phyloP scores from a whole-genome alignment of 495 filamentous ascomycete species.

The Apiosordaria backusii region DNA sequence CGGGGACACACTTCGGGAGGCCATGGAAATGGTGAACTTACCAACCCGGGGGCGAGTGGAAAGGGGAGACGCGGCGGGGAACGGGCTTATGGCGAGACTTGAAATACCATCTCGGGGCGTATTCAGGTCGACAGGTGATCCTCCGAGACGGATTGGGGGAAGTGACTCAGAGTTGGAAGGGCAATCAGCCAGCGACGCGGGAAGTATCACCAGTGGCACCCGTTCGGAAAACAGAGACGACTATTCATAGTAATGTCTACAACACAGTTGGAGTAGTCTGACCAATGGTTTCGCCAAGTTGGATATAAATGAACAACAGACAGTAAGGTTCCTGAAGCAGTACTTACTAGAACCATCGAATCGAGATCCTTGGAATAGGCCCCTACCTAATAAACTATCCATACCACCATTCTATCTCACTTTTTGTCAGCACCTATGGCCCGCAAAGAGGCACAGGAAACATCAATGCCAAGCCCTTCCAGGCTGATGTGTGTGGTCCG shows the following conservation, averaged over 20 bases:
- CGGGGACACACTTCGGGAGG: conserved; percentile 75
- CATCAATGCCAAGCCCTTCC: not conserved
- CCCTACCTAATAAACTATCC: not conserved
- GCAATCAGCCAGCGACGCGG: conserved; percentile 31
- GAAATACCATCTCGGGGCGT: conserved; percentile 45
- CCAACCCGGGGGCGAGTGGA: conserved; percentile 35
- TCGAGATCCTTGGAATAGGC: not conserved
- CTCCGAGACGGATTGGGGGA: conserved; percentile 16
- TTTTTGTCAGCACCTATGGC: not conserved
- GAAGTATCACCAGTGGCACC: conserved; percentile 23
- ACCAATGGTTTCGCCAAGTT: not conserved
- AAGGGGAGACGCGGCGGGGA: conserved; percentile 32
- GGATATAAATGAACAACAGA: not conserved
- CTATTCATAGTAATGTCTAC: not conserved
- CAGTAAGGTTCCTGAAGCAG: not conserved
- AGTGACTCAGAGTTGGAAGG: conserved; percentile 32
- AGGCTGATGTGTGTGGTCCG: not conserved
- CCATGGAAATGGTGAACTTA: conserved; percentile 67
- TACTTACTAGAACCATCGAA: not conserved
- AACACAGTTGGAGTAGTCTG: conserved; percentile 1
- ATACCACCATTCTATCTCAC: not conserved
- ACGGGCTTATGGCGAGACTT: conserved; percentile 49
- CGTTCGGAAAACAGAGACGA: conserved; percentile 16
- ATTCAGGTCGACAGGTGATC: conserved; percentile 10
- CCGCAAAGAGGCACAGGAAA: not conserved